Conservation (phyloP, 2,329 filamentous ascomycete genomes). For the Fusarium floridanum region DNA sequence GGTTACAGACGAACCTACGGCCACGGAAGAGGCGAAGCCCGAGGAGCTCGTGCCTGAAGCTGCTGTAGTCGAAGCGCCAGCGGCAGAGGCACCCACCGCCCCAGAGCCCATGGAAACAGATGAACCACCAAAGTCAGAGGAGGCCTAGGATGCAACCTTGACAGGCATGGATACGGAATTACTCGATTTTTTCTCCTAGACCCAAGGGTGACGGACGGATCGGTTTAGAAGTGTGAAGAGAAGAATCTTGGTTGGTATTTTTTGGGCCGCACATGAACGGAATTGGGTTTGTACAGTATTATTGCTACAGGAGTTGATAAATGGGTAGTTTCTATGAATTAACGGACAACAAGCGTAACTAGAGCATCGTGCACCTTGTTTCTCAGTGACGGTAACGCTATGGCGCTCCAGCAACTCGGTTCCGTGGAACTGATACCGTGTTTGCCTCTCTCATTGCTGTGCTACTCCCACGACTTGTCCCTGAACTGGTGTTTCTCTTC, state of each 20-base stretch:
- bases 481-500: not conserved
- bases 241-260: not conserved
- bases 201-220: not conserved
- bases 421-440: not conserved
- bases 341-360: conserved; percentile 22
- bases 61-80: not conserved
- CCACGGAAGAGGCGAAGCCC: conserved; percentile 10
- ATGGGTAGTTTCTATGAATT: conserved; percentile 27
- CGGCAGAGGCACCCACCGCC: not conserved
- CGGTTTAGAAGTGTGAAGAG: not conserved
- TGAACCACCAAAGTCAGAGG: conserved; percentile 13
- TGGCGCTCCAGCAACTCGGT: not conserved
- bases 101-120: conserved; percentile 18
- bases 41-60: conserved; percentile 25
- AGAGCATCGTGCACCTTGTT: conserved; percentile 3
- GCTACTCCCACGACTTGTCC: conserved; percentile 1
- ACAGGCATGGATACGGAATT: not conserved
- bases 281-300: conserved; percentile 36
- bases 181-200: not conserved
- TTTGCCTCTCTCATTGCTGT: conserved; percentile 1
- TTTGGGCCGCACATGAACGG: conserved; percentile 2
- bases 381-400: not conserved
- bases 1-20: not conserved
- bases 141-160: conserved; percentile 1
- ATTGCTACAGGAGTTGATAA: not conserved